Evolutionary conservation across 768 basidiomycete species (phyloP).

Genomic region (Pleurotus cornucopiae): DNA sequence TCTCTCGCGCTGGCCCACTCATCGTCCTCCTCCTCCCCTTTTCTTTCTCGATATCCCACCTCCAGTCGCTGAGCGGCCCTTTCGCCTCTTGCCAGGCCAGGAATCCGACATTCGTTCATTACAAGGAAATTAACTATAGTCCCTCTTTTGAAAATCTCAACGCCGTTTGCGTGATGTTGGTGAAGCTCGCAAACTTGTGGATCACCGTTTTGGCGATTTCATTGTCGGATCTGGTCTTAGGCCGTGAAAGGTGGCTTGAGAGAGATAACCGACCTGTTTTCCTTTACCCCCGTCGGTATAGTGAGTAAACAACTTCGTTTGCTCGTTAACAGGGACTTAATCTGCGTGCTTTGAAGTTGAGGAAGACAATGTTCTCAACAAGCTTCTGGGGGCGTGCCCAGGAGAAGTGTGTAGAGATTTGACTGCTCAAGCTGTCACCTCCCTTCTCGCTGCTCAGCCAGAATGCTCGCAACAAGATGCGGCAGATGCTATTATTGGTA

Average conservation of each 20-base stretch:
- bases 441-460: slow-evolving; percentile 46
- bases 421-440: slow-evolving; percentile 44
- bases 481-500: slow-evolving; percentile 55
- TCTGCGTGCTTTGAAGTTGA: slow-evolving; percentile 15
- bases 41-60: background rate
- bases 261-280: slow-evolving; percentile 39
- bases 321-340: background rate
- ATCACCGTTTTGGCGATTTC: slow-evolving; percentile 16
- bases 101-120: slow-evolving; percentile 6
- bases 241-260: slow-evolving; percentile 45
- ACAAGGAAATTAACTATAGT: slow-evolving; percentile 11
- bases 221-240: slow-evolving; percentile 21
- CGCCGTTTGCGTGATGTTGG: slow-evolving; percentile 17
- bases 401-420: slow-evolving; percentile 45
- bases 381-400: slow-evolving; percentile 42
- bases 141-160: slow-evolving; percentile 8
- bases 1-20: background rate
- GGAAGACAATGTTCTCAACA: slow-evolving; percentile 42
- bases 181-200: slow-evolving; percentile 13
- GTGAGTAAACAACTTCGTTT: slow-evolving; percentile 10
- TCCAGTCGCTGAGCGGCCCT: slow-evolving; percentile 9
- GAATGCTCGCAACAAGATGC: slow-evolving; percentile 57
- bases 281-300: slow-evolving; percentile 50
- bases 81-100: slow-evolving; percentile 10
- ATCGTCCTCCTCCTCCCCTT: slow-evolving; percentile 1